Evolutionary conservation across 345 rosid species (phyloP), one percentile per base, ranked within the genome.

Genomic region (Sisymbrium altissimum): DNA sequence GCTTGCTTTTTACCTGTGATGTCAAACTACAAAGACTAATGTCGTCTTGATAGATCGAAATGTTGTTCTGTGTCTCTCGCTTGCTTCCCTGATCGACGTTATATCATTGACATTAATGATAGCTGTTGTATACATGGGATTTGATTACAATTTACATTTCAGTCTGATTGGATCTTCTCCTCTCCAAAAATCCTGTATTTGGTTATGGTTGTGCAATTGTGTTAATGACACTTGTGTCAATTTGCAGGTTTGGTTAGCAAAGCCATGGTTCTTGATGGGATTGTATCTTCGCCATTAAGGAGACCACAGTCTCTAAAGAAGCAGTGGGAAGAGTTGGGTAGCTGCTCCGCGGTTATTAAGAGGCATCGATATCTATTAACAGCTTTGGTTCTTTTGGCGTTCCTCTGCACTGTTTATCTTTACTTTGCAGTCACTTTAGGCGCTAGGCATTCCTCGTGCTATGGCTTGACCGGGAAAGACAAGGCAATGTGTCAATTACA

Each of bases 371-470:
- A 86, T 81, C 97, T 95, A 43, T 78, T 92, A 82, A 88, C 94
- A 1, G 96, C 98, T 11, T 76, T 95, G 67, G 79, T 56, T 64
- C 94, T 95, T 44, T 81, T 95, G 83, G 81, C 81, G 3, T 88
- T 92, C 58, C 87, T 92, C 63, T 95, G 99, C 82, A 85, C 98
- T 8, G 39, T 95, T 73, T 95, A 95, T 79, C 88, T 95, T 9
- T 95, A 95, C 79, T 95, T 95, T 68, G 98, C 99, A 0, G 78
- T 95, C 65, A 95, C 99, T 38, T 59, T 95, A 70, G 97, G 97
- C 3, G 81, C 81, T 9, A 44, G 76, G 6, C 86, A 73, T 23
- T 76, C 92, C 1, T 77, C 87, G 10, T 95, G 99, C 80, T 77
- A 88, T 18, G 92, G 93, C 25, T 83, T 95, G 80, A 66, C 80